Base-by-base conservation (phyloP, 2,329 filamentous ascomycete genomes). In the Fusarium incarnatum region DNA sequence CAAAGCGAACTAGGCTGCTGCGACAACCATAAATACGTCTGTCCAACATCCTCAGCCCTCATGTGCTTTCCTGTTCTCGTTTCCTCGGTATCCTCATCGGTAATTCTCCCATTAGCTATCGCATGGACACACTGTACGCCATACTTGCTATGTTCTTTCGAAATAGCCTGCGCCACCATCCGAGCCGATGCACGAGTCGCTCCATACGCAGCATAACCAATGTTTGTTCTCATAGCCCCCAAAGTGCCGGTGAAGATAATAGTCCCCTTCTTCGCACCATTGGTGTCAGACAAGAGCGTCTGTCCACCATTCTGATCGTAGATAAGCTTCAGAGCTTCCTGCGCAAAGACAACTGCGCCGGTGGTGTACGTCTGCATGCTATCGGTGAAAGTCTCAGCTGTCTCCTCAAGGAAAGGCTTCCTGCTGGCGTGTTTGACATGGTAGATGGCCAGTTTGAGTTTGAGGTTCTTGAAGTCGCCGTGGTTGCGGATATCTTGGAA, bases 81-180 rank as follows among this genome's bases (percentile, higher is more conserved):
- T 28, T 85, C 78, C 57, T 83, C 84, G 1, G 81, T 82, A 32
- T 85, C 78, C 55, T 83, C 83, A 72, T 88, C 86, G 30, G 78
- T 79, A 57, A 89, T 88, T 0, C 76, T 77, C 1, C 86, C 86
- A 72, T 89, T 89, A 1, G 84, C 86, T 64, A 89, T 86, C 5
- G 86, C 82, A 76, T 89, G 87, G n/a, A 85, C 85, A 6, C 88
- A 85, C 75, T 89, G 86, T 1, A 89, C 77, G 3, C 87, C 86
- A 64, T 83, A 84, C n/a, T 81, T 80, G 68, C 83, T 86, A 77
- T 88, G 85, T 76, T 89, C 87, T 40, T 85, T 82, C 1, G 86
- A 86, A 45, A 89, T 76, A 10, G 82, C 84, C 75, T 88, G 86
- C 1, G 86, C 85, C 15, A 89, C 77, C 76, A 88, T 87, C 40